Conservation (phyloP, 345 rosid genomes). For the Salix brachista region DNA sequence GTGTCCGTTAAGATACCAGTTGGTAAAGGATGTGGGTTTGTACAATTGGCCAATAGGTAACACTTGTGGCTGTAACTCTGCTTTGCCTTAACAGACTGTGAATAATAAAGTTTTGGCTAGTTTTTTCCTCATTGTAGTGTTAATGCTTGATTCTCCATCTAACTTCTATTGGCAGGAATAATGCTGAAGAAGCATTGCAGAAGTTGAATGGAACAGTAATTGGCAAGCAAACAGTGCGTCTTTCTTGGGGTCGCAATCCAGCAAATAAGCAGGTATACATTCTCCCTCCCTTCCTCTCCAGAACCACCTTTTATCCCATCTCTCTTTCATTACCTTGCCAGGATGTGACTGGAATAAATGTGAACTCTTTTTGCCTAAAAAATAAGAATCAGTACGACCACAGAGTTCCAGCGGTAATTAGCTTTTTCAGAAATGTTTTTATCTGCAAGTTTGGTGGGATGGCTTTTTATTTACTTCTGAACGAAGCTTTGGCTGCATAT, state of each 20-base stretch:
- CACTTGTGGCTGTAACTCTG: conserved; percentile 4
- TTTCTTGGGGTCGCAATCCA: conserved; percentile 84
- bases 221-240: conserved; percentile 71
- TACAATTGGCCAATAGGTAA: conserved; percentile 85
- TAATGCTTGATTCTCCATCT: neutral
- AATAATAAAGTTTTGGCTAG: neutral
- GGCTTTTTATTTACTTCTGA: neutral
- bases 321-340: neutral
- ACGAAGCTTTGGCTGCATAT: neutral
- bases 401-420: neutral
- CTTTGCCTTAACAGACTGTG: neutral
- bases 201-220: conserved; percentile 58
- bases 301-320: neutral
- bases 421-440: neutral
- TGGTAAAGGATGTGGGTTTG: conserved; percentile 93
- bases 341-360: neutral
- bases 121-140: conserved; percentile 2
- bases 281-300: neutral
- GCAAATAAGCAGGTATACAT: conserved; percentile 66
- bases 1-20: conserved; percentile 83
- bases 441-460: neutral
- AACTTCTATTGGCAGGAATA: conserved; percentile 38
- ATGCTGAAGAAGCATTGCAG: conserved; percentile 92
- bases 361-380: neutral
- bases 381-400: neutral